phyloP scores from a whole-genome alignment of 805 yeast species.

The Saccharomycopsis lassenensis region DNA sequence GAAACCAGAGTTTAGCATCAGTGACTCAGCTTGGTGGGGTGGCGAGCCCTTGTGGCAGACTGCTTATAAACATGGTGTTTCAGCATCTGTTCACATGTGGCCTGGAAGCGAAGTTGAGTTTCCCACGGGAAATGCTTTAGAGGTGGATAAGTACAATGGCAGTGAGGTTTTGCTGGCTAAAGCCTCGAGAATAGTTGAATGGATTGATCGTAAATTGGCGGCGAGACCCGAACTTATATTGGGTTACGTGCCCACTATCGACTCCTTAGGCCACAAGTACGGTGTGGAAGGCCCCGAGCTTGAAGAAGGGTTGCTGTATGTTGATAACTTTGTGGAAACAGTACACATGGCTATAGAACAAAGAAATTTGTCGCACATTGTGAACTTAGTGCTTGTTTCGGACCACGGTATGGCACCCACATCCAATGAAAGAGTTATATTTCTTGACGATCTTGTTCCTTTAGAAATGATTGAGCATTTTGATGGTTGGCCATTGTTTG shows the following conservation, averaged over 20 bases:
- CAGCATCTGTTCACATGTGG: slow-evolving; percentile 88
- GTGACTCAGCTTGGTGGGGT: slow-evolving; percentile 67
- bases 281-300: slow-evolving; percentile 59
- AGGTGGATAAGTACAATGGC: slow-evolving; percentile 52
- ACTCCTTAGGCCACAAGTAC: slow-evolving; percentile 59
- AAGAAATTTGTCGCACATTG: slow-evolving; percentile 52
- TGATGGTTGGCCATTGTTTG: slow-evolving; percentile 84
- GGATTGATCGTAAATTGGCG: slow-evolving; percentile 52
- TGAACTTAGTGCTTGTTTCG: slow-evolving; percentile 68
- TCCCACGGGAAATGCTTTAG: slow-evolving; percentile 36
- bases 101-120: slow-evolving; percentile 80
- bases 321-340: slow-evolving; percentile 52
- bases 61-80: slow-evolving; percentile 48
- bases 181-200: slow-evolving; percentile 42
- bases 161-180: slow-evolving; percentile 50
- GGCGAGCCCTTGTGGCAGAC: slow-evolving; percentile 88
- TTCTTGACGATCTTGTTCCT: slow-evolving; percentile 62
- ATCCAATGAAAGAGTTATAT: slow-evolving; percentile 52
- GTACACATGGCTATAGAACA: slow-evolving; percentile 36
- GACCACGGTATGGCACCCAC: slow-evolving; percentile 96
- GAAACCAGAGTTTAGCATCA: slow-evolving; percentile 39
- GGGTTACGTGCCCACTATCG: slow-evolving; percentile 73
- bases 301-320: slow-evolving; percentile 41
- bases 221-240: slow-evolving; percentile 67
- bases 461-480: slow-evolving; percentile 42